Conservation (phyloP, 257 asterid species). For the Asclepias syriaca region DNA sequence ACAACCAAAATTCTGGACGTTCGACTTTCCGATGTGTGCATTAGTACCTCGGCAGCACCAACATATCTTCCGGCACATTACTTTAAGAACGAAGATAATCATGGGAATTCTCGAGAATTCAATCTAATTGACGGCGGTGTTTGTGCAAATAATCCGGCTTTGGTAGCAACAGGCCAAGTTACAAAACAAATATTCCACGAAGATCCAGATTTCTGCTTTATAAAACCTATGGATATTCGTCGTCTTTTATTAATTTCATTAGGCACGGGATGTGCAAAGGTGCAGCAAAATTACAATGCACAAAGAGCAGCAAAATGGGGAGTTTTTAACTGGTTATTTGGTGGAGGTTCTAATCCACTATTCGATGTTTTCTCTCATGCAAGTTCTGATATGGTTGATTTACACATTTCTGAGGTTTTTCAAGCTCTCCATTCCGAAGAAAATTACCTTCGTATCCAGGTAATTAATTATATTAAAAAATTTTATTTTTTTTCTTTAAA, state of each 20-base stretch:
- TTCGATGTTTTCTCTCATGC: slow-evolving; percentile 37
- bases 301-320: slow-evolving; percentile 37
- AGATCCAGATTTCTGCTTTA: slow-evolving; percentile 30
- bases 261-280: slow-evolving; percentile 21
- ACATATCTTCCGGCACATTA: slow-evolving; percentile 41
- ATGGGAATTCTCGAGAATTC: slow-evolving; percentile 26
- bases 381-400: slow-evolving; percentile 46
- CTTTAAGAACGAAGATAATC: slow-evolving; percentile 24
- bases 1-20: slow-evolving; percentile 25
- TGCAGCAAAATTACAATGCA: slow-evolving; percentile 26
- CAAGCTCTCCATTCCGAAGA: slow-evolving; percentile 28
- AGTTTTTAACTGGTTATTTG: slow-evolving; percentile 27
- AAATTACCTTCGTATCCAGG: slow-evolving; percentile 50
- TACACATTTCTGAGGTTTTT: slow-evolving; percentile 32
- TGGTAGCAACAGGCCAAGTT: slow-evolving; percentile 45
- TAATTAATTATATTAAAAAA: slow-evolving; percentile 1
- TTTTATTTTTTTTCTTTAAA: no score
- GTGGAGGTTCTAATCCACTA: slow-evolving; percentile 28
- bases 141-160: slow-evolving; percentile 60
- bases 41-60: slow-evolving; percentile 63
- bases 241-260: neutral
- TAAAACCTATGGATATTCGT: slow-evolving; percentile 30
- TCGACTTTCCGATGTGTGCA: slow-evolving; percentile 42
- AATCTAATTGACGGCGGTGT: slow-evolving; percentile 53
- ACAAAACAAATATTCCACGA: slow-evolving; percentile 45